Conservation (phyloP, 2,329 filamentous ascomycete genomes). For the Calonectria honghensis region DNA sequence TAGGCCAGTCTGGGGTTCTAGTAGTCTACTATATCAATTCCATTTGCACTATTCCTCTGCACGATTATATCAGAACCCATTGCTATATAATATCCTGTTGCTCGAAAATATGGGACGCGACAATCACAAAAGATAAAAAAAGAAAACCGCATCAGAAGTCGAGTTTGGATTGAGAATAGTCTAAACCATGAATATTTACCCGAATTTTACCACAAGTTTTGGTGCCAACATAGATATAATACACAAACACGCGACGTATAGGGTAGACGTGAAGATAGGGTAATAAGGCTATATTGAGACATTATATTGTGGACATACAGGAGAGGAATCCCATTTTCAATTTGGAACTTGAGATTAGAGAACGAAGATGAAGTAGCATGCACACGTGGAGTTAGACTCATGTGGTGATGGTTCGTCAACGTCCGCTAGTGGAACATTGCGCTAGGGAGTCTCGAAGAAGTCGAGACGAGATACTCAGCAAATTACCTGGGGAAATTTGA, state of each 20-base stretch:
- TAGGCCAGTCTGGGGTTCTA: not conserved
- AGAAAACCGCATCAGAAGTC: not conserved
- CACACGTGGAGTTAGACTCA: not conserved
- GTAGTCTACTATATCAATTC: not conserved
- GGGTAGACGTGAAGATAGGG: not conserved
- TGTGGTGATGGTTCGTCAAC: slow-evolving; percentile 4
- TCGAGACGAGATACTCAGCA: not conserved
- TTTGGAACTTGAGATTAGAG: not conserved
- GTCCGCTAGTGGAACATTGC: not conserved
- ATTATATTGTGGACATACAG: too few species aligned
- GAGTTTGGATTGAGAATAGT: not conserved
- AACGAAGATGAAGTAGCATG: not conserved
- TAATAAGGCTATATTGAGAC: not conserved
- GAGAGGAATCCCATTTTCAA: not conserved
- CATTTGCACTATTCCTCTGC: not conserved
- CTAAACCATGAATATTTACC: not conserved
- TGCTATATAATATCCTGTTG: not conserved
- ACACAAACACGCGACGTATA: not conserved
- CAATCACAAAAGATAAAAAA: not conserved
- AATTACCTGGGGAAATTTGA: not conserved
- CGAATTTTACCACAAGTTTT: not conserved
- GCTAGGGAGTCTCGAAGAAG: not conserved
- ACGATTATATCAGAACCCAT: not conserved
- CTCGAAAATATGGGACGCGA: not conserved
- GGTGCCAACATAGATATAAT: not conserved